Evolutionary conservation across 148 eudicot species (phyloP), one percentile per base, ranked within the genome.

Genomic region (Pouteria glomerata): DNA sequence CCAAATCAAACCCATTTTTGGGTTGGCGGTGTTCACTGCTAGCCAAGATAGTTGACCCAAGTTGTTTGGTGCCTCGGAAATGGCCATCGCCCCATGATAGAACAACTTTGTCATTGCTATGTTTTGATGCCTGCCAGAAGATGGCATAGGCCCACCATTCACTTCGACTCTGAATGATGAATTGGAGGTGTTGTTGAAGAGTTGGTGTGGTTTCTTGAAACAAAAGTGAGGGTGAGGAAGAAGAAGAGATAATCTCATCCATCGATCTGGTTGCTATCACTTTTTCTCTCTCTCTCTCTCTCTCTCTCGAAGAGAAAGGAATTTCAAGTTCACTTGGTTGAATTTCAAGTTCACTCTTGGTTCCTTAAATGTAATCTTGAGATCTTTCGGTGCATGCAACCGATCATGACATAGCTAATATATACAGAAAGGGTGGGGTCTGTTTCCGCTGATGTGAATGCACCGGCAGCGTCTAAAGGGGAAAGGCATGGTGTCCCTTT

Each of bases 131-230:
- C 56, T 76, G 77, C 83, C 83, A 80, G 45, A 80, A 67, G 37
- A 80, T 76, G 74, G 69, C 73, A 26, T 80, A 80, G 42, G 14
- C 62, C 83, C 83, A 80, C 55, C 66, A 53, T 33, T 80, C 71
- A 1, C 48, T 23, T 27, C 69, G 66, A 59, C 18, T 80, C 29
- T 63, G 70, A 19, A 76, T 4, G 7, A 80, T 67, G 66, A 56
- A 62, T 29, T 80, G 58, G 59, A 80, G 79, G 7, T 66, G 74
- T 30, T 74, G 69, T 63, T 78, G 67, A 24, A 53, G 35, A 26
- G 52, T 29, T 8, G n/a, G n/a, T n/a, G n/a, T n/a, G n/a, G n/a
- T n/a, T n/a, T n/a, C n/a, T n/a, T n/a, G n/a, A n/a, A n/a, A n/a
- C n/a, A n/a, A n/a, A n/a, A n/a, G n/a, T n/a, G n/a, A n/a, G n/a